Evolutionary conservation across 768 basidiomycete species (phyloP).

Genomic region (Crepidotus variabilis): DNA sequence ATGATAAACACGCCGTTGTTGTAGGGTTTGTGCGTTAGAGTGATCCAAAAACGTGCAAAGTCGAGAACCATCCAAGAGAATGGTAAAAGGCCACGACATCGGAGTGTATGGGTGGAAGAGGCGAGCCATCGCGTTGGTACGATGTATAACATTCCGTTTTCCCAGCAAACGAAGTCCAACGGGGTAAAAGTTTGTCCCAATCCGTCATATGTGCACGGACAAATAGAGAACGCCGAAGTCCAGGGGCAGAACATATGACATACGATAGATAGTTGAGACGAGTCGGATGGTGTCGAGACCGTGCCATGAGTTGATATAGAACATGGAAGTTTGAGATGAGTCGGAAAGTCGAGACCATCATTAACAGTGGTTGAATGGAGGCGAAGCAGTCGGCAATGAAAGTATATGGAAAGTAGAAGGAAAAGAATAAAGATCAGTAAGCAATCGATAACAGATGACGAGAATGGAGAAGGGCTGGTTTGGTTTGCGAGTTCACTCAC

Average conservation of each 20-base stretch:
- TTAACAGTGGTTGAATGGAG: background rate
- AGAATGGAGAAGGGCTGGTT: background rate
- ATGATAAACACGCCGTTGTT: background rate
- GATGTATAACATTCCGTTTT: background rate
- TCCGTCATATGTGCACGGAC: no score
- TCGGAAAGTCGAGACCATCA: background rate
- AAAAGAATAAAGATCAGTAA: constrained; percentile 1
- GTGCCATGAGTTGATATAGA: background rate
- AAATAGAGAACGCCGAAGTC: no score
- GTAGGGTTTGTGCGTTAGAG: background rate
- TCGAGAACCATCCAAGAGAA: background rate
- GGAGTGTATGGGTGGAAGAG: background rate
- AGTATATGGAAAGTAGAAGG: background rate
- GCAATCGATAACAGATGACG: background rate
- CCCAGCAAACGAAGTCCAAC: background rate
- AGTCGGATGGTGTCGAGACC: background rate
- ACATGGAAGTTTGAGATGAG: background rate
- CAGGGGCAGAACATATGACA: background rate
- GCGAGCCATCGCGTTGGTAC: background rate
- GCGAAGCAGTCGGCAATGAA: background rate
- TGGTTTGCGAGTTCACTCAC: constrained; percentile 34
- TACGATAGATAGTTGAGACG: background rate
- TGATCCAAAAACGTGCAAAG: background rate
- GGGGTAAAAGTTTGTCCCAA: background rate
- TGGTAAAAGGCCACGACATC: background rate